Evolutionary conservation across 1,139 yeast species (phyloP).

Genomic region (Zygoascus hellenicus): DNA sequence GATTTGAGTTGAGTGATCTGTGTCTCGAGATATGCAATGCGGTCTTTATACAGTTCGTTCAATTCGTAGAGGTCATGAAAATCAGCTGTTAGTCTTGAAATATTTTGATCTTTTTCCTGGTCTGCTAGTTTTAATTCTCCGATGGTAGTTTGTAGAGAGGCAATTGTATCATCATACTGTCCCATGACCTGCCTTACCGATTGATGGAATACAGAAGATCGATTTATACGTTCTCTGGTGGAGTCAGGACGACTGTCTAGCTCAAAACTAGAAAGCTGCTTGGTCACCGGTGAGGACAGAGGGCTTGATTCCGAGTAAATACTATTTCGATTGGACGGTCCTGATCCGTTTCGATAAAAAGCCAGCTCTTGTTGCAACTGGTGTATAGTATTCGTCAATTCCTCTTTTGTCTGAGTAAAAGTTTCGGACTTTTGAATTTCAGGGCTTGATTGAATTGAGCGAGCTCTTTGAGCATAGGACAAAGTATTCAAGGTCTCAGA

Average conservation of each 20-base stretch:
- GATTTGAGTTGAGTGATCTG: conserved; percentile 10
- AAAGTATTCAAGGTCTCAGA: conserved; percentile 77
- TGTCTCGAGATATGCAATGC: conserved; percentile 15
- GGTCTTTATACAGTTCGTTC: conserved; percentile 15
- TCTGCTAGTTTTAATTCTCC: conserved; percentile 15
- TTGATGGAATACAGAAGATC: conserved; percentile 20
- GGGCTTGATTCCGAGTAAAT: conserved; percentile 1
- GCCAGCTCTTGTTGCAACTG: conserved; percentile 22
- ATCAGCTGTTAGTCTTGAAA: conserved; percentile 13
- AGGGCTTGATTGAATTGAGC: conserved; percentile 26
- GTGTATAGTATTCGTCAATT: conserved; percentile 18
- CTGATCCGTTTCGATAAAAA: conserved; percentile 15
- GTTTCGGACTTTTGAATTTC: conserved; percentile 20
- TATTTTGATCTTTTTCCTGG: conserved; percentile 13
- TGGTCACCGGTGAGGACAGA: conserved; percentile 3
- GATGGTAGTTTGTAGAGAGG: conserved; percentile 20
- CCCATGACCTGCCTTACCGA: conserved; percentile 22
- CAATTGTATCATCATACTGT: conserved; percentile 26
- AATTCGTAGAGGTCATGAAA: conserved; percentile 13
- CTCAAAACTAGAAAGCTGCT: conserved; percentile 2
- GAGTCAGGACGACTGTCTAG: conserved; percentile 13
- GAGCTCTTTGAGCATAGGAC: conserved; percentile 70
- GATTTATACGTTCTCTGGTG: conserved; percentile 16
- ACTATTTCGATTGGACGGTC: neutral
- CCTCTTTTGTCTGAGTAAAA: conserved; percentile 18